phyloP scores from a whole-genome alignment of 2,329 filamentous ascomycete species.

The Lachnellula arida region DNA sequence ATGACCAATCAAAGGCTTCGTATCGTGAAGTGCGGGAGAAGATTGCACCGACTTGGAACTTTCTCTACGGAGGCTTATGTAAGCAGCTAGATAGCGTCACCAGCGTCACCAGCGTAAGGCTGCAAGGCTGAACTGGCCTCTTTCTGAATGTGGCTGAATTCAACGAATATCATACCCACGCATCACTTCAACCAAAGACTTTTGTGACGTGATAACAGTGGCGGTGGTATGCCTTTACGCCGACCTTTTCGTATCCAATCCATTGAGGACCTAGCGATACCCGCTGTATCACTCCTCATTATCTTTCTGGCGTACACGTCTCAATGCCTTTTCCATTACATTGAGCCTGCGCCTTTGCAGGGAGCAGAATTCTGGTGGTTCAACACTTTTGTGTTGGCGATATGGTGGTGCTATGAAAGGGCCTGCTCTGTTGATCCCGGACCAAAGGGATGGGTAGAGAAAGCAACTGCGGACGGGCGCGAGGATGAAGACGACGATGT shows the following conservation, averaged over 20 bases:
- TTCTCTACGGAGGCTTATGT: too few relatives aligned
- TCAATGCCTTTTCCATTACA: constrained; percentile 63
- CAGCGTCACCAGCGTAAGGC: background rate
- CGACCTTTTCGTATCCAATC: constrained; percentile 12
- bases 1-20: background rate
- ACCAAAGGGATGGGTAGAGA: constrained; percentile 38
- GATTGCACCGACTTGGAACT: background rate
- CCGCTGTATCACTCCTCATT: constrained; percentile 61
- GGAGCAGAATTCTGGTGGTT: constrained; percentile 54
- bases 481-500: constrained; percentile 6
- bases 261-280: constrained; percentile 53
- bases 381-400: constrained; percentile 58
- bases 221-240: constrained; percentile 3
- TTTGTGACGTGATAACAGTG: background rate
- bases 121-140: background rate
- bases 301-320: constrained; percentile 66
- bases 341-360: constrained; percentile 57
- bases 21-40: background rate
- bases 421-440: constrained; percentile 56
- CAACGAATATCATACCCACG: background rate
- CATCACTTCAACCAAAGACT: background rate
- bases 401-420: constrained; percentile 66
- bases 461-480: constrained; percentile 1
- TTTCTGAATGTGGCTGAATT: background rate
- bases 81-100: background rate